These are phyloP conservation scores for Acmispon strigosus DNA, from an alignment of 306 rosid species.

Conservation along the genomic window DNA sequence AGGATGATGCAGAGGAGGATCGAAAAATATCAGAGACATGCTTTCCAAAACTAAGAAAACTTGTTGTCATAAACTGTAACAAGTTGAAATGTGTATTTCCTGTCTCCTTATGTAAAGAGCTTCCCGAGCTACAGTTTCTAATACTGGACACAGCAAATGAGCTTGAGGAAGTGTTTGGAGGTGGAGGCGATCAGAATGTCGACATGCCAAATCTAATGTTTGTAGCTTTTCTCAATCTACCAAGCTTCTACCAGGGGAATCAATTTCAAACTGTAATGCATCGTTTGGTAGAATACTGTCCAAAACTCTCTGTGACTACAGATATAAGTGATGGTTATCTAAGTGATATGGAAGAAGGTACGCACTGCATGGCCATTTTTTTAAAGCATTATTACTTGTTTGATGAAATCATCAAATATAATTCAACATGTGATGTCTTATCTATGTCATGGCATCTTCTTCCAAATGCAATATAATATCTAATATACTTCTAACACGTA, in stretches of 20 bases:
- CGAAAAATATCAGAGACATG: background rate
- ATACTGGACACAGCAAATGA: background rate
- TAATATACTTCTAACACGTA: too few species aligned
- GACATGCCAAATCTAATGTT: background rate
- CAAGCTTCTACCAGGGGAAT: background rate
- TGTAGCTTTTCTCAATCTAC: background rate
- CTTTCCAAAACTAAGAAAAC: background rate
- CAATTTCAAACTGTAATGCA: background rate
- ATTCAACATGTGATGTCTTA: too few species aligned
- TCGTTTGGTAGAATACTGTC: background rate
- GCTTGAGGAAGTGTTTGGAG: background rate
- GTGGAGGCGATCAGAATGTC: background rate
- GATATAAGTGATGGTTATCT: too few species aligned
- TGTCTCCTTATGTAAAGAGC: background rate
- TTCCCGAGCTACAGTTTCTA: background rate
- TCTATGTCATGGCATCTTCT: too few species aligned
- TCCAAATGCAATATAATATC: too few species aligned
- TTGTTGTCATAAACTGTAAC: background rate
- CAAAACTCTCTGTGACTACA: background rate
- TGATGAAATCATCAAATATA: too few species aligned
- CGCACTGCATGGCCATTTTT: background rate
- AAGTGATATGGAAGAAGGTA: background rate
- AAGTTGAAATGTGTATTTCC: background rate
- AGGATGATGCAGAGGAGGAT: background rate
- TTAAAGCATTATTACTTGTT: too few species aligned